phyloP scores from a whole-genome alignment of 257 asterid species.

The Capsicum rhomboideum region DNA sequence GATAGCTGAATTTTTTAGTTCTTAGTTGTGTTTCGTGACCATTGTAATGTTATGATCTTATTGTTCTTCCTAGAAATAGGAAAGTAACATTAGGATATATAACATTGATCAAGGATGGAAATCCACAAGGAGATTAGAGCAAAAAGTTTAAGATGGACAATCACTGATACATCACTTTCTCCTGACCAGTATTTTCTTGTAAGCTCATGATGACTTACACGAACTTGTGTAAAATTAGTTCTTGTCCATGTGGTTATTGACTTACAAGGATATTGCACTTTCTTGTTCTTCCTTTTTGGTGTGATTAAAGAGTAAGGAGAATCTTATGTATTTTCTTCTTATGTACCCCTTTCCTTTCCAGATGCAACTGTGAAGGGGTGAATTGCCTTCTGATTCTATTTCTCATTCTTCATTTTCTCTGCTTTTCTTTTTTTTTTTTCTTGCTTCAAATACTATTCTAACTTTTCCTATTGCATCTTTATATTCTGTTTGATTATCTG shows the following conservation, averaged over 20 bases:
- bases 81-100: conserved; percentile 72
- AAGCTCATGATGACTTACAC: conserved; percentile 13
- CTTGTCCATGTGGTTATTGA: neutral
- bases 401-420: neutral
- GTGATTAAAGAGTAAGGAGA: neutral
- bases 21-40: neutral
- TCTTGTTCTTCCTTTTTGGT: neutral
- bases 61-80: conserved; percentile 34
- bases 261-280: too few relatives aligned
- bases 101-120: conserved; percentile 69
- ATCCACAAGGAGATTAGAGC: conserved; percentile 73
- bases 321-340: neutral
- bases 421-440: neutral
- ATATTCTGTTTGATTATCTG: conserved; percentile 89
- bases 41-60: neutral
- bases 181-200: conserved; percentile 85
- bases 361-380: neutral
- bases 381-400: neutral
- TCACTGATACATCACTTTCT: conserved; percentile 80
- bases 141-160: conserved; percentile 87
- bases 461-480: neutral
- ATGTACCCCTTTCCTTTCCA: neutral
- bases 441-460: neutral
- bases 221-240: neutral
- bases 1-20: neutral